A percentile compares a stretch with the other conserved stretches of the same genome.
These are phyloP conservation scores for Paecilomyces sp. DNA, from an alignment of 2,329 filamentous ascomycete species.

Conservation along the genomic window DNA sequence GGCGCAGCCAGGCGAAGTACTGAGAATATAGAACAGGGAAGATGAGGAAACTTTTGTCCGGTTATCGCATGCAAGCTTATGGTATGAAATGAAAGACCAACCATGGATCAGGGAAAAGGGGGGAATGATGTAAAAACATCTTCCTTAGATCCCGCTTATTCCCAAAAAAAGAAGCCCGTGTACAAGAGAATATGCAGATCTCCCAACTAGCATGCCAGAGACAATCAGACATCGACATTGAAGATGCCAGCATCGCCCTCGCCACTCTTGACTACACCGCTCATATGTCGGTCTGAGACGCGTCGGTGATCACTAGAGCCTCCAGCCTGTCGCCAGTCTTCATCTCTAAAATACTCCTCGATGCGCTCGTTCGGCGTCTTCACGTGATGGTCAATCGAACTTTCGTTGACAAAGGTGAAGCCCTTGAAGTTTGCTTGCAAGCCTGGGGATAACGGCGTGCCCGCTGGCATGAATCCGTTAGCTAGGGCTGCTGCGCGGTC, in stretches of 20 bases:
- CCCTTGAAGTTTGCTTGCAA: conserved; percentile 98
- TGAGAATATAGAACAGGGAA: not conserved
- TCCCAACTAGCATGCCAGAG: conserved; percentile 1
- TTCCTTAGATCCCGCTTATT: not conserved
- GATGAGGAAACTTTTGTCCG: not conserved
- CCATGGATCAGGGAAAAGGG: not conserved
- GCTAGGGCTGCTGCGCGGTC: conserved; percentile 82
- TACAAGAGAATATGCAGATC: conserved; percentile 7
- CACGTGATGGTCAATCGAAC: conserved; percentile 65
- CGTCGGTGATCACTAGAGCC: conserved; percentile 11
- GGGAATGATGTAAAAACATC: not conserved
- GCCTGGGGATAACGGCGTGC: conserved; percentile 85
- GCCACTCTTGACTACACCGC: conserved; percentile 33
- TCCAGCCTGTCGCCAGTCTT: conserved; percentile 26
- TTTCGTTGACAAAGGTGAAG: conserved; percentile 99
- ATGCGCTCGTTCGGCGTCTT: conserved; percentile 30
- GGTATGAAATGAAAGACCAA: not conserved
- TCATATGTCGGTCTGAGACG: conserved; percentile 33
- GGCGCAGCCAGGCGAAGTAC: not conserved
- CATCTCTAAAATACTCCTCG: conserved; percentile 36
- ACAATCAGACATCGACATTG: conserved; percentile 38
- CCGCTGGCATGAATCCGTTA: conserved; percentile 71
- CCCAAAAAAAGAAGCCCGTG: not conserved
- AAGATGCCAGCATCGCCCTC: conserved; percentile 36
- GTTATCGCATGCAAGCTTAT: not conserved